Evolutionary conservation across 2,329 filamentous ascomycete genomes (phyloP).

Genomic region (Basipetospora chlamydospora): DNA sequence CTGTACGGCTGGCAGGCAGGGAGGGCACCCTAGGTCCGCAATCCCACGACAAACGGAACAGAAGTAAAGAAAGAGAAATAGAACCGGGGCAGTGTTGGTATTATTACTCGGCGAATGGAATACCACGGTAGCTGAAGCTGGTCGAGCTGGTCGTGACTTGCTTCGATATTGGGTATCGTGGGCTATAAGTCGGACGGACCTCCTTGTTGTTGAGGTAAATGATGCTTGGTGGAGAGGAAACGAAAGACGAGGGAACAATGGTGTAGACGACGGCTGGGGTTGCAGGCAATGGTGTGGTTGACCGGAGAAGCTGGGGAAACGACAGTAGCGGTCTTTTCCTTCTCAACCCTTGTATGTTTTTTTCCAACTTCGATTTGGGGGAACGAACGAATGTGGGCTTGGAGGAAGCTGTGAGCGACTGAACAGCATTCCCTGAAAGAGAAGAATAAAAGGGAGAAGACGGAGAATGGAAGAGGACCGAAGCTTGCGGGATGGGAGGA

Average conservation of each 20-base stretch:
- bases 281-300: too few species aligned
- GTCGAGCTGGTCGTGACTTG: too few species aligned
- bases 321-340: background rate
- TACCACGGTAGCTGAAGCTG: too few species aligned
- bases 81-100: slow-evolving; percentile 1
- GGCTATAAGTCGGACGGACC: slow-evolving; percentile 2
- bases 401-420: slow-evolving; percentile 3
- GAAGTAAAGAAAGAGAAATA: too few species aligned
- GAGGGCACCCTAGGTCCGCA: too few species aligned
- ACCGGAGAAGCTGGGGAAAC: background rate
- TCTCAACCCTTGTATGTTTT: too few species aligned
- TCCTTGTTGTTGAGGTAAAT: background rate
- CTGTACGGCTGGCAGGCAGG: too few species aligned
- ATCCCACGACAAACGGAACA: too few species aligned
- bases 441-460: background rate
- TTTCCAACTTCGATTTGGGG: background rate
- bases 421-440: slow-evolving; percentile 3
- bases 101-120: slow-evolving; percentile 1
- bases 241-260: background rate
- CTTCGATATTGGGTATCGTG: too few species aligned
- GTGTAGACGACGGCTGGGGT: too few species aligned
- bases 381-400: background rate
- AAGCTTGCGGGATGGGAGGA: background rate
- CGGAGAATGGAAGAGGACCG: background rate
- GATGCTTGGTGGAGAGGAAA: background rate